phyloP scores from a whole-genome alignment of 73 alveolate species.

The Tetrahymena thermophila region DNA sequence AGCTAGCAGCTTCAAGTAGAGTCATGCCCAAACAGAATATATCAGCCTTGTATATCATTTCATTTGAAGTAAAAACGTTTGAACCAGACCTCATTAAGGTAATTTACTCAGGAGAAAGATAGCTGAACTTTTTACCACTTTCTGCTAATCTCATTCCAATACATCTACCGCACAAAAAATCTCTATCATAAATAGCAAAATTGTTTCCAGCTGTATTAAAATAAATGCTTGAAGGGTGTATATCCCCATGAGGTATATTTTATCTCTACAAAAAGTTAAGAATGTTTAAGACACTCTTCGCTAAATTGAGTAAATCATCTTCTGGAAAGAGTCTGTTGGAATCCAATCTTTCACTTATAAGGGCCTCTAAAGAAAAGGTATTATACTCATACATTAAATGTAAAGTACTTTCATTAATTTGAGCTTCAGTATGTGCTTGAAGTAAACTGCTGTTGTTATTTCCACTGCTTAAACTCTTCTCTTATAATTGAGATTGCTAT shows the following conservation, averaged over 20 bases:
- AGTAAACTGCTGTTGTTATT: not conserved
- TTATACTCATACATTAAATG: not conserved
- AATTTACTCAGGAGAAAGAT: not conserved
- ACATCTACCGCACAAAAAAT: not conserved
- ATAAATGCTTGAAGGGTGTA: not conserved
- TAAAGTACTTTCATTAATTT: not conserved
- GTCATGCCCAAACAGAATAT: not conserved
- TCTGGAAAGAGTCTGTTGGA: not conserved
- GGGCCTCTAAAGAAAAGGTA: not conserved
- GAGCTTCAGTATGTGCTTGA: not conserved
- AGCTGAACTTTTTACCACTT: not conserved
- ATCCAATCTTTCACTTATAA: not conserved
- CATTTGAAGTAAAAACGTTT: not conserved
- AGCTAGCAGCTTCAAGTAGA: not conserved
- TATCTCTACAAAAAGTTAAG: not conserved
- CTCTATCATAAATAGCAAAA: not conserved
- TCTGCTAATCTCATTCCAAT: not conserved
- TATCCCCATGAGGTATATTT: not conserved
- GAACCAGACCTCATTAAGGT: not conserved
- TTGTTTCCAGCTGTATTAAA: not conserved
- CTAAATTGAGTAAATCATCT: not conserved
- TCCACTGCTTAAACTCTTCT: not conserved
- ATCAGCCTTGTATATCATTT: not conserved
- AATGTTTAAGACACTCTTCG: not conserved
- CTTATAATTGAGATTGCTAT: not conserved